A percentile compares a stretch with the other conserved stretches of the same genome.
These are phyloP conservation scores for Syzygium aqueum DNA, from an alignment of 345 rosid species.

Conservation along the genomic window DNA sequence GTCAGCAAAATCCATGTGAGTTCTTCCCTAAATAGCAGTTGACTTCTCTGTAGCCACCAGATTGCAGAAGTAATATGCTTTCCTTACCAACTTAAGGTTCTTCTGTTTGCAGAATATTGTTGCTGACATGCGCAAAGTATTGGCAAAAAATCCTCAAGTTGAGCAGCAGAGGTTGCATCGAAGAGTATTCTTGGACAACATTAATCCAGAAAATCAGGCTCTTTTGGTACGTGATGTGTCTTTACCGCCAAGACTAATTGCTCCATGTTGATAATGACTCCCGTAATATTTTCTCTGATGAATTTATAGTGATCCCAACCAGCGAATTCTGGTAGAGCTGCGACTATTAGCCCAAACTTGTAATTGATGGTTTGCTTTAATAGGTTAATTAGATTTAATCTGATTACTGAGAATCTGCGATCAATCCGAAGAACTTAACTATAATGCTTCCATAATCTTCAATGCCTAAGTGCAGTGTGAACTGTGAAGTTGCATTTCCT, in stretches of 20 bases:
- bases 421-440: neutral
- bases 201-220: conserved; percentile 75
- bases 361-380: neutral
- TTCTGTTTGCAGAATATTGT: conserved; percentile 45
- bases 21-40: neutral
- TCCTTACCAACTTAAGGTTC: conserved; percentile 1
- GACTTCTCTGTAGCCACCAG: neutral
- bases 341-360: neutral
- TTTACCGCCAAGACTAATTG: neutral
- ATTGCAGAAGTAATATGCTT: neutral
- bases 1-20: conserved; percentile 74
- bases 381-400: neutral
- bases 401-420: neutral
- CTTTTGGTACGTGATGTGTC: conserved; percentile 36
- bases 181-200: conserved; percentile 70
- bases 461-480: neutral
- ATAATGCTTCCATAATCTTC: neutral
- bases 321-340: neutral
- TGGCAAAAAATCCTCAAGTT: conserved; percentile 88
- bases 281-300: neutral
- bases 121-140: conserved; percentile 93
- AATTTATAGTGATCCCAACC: neutral
- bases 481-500: neutral
- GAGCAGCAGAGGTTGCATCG: conserved; percentile 91
- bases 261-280: neutral